Base-by-base conservation (phyloP, 2,329 filamentous ascomycete species). In the Pseudogymnoascus sp. region DNA sequence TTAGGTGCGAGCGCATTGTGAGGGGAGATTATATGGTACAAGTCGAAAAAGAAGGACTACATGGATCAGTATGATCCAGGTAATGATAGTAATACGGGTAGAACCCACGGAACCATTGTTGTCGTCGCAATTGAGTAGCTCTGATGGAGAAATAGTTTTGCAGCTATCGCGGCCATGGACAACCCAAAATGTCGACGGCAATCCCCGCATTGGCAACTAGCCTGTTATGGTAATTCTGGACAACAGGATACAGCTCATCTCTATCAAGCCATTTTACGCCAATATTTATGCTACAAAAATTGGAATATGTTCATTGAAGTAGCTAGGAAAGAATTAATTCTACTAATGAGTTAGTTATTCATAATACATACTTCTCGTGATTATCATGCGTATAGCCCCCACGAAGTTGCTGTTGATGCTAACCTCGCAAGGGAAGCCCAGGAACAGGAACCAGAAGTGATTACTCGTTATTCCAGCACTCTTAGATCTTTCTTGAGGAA, bases 1-100 rank as follows among this genome's bases (percentile, higher is more conserved):
- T 83, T 69, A 86, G 76, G 67, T 84, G 81, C 65, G 83, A 84
- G 62, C 80, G 79, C 83, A 86, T 86, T 63, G 72, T 62, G 37
- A 48, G 27, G 59, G 59, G 27, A 39, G 39, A 27, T 31, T 42
- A 60, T 39, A 21, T 60, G 27, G 35, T 13, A 60, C 33, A 60
- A 29, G 37, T 21, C 4, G 4, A 13, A 59, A n/a, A 27, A 35
- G 4, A 39, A n/a, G 36, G 13, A 15, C 36, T 59, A 39, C 31
- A 59, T 37, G 55, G 31, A 59, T 52, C 13, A 52, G 45, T 52
- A 31, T 15, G 27, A 15, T 31, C 45, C 45, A 27, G 25, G 31
- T 37, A 39, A 37, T 25, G 31, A 35, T 59, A 13, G 36, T 13
- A 25, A 59, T 36, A 27, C 12, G 18, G 55, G 55, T 39, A 59